Evolutionary conservation across 2,329 filamentous ascomycete species (phyloP), one percentile per base, ranked within the genome.

Genomic region (Biscogniauxia mediterranea): DNA sequence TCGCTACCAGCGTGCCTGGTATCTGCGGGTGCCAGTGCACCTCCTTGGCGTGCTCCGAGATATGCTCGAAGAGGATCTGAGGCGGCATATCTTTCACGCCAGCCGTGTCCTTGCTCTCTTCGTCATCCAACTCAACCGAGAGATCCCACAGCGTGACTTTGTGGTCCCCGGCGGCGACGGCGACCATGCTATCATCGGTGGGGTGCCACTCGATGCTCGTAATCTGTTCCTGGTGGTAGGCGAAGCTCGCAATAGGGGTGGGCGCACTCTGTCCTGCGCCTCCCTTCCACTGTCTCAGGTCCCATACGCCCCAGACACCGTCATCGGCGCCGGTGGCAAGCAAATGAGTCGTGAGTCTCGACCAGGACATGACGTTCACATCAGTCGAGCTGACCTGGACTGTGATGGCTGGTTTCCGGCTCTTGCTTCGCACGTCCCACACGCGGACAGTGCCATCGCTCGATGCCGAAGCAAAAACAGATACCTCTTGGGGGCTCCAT

Each of bases 21-120:
- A 98, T 97, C 80, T 99, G 95, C 38, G 90, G 91, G 79, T 98
- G 94, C 94, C 95, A 99, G 79, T 99, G 95, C 46, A 93, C 80
- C 79, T 99, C 95, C 85, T 97, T 98, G 60, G 93, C 93, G 69
- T 92, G 89, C 71, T 96, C 90, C 81, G 96, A 92, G 75, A 96
- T 97, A 79, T 99, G 95, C 72, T 97, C 93, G 76, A 99, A 99
- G 66, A 99, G 81, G 70, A 99, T 79, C 77, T 99, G 95, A 4
- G 95, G 92, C 61, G 95, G 95, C 65, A 98, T 92, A 65, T 97
- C 94, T 72, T 91, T 88, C 50, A 94, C 87, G 57, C 92, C 93
- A 0, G 89, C 92, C 3, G 90, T 93, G 71, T 96, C 92, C 74
- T 88, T 91, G 78, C 90, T 96, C 83, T 98, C 95, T 77, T 99